A percentile compares a stretch with the other conserved stretches of the same genome.
These are phyloP conservation scores for Annulohypoxylon stygium DNA, from an alignment of 495 filamentous ascomycete species.

Conservation along the genomic window DNA sequence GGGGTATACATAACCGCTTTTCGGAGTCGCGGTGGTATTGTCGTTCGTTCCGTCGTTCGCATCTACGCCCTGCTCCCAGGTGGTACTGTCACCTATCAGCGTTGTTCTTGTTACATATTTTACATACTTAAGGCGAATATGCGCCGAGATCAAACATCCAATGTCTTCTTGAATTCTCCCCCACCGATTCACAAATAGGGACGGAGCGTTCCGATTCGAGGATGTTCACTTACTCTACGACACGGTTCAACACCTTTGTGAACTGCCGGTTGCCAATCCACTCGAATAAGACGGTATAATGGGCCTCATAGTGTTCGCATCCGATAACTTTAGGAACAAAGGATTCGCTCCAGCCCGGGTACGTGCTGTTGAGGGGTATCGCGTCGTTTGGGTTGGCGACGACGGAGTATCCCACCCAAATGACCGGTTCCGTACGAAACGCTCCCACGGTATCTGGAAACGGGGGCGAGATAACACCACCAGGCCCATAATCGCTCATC, in stretches of 20 bases:
- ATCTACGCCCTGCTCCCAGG: conserved; percentile 49
- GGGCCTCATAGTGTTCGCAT: conserved; percentile 57
- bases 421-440: conserved; percentile 56
- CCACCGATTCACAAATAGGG: background rate
- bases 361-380: conserved; percentile 38
- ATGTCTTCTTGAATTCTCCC: too few relatives aligned
- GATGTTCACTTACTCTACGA: conserved; percentile 48
- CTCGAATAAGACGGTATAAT: conserved; percentile 53
- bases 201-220: background rate
- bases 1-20: conserved; percentile 54
- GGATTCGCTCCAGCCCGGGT: conserved; percentile 45
- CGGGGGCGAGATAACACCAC: conserved; percentile 49
- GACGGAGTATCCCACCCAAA: conserved; percentile 54
- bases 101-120: background rate
- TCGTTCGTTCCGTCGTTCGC: conserved; percentile 55
- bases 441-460: conserved; percentile 53
- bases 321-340: conserved; percentile 56
- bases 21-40: conserved; percentile 54
- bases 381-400: conserved; percentile 41
- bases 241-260: conserved; percentile 48
- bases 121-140: background rate
- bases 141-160: background rate
- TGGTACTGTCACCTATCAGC: conserved; percentile 44
- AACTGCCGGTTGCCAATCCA: conserved; percentile 48
- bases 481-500: conserved; percentile 49